Conservation (phyloP, 331 rosid genomes). For the Quercus phellos region DNA sequence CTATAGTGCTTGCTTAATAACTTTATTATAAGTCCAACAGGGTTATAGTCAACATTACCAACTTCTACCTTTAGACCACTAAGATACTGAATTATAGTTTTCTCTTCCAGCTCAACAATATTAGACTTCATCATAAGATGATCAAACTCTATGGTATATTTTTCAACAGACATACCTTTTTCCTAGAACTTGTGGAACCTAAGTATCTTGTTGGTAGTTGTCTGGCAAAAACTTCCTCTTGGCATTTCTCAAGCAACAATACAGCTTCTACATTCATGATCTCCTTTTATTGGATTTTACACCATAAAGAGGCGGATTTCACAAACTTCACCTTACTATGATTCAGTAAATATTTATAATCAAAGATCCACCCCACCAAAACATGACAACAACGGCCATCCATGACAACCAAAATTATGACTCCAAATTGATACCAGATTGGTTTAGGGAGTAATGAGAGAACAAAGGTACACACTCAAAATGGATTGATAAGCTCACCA, state of each 20-base stretch:
- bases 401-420: too few species aligned
- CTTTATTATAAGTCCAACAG: background rate
- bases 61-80: background rate
- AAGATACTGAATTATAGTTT: background rate
- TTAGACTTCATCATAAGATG: background rate
- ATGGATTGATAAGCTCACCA: too few species aligned
- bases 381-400: too few species aligned
- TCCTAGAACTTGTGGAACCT: background rate
- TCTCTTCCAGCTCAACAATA: background rate
- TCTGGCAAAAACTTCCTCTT: background rate
- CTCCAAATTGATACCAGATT: too few species aligned
- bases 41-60: background rate
- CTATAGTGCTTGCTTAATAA: background rate
- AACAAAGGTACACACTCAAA: too few species aligned
- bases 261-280: background rate
- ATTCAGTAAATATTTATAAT: background rate
- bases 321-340: background rate
- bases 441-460: too few species aligned
- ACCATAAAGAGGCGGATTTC: conserved; percentile 9
- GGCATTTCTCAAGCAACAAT: background rate
- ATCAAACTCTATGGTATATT: background rate
- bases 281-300: background rate
- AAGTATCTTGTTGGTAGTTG: background rate
- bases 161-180: background rate
- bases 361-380: background rate